These are phyloP conservation scores for Ophiostoma sp. DNA, from an alignment of 2,329 filamentous ascomycete species.

Conservation along the genomic window DNA sequence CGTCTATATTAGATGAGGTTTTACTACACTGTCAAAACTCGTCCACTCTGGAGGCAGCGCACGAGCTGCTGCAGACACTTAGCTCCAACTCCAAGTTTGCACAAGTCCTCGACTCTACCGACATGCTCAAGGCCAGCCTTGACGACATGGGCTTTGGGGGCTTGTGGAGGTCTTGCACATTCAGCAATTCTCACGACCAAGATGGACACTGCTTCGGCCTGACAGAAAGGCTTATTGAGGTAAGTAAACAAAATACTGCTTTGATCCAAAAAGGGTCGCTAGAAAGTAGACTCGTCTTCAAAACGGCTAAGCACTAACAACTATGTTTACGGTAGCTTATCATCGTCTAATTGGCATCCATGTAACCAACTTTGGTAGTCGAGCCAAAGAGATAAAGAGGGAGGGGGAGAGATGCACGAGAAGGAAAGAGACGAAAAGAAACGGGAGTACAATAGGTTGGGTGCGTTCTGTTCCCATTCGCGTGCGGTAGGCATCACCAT, in stretches of 20 bases:
- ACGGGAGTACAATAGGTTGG: not conserved
- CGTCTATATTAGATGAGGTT: slow-evolving; percentile 60
- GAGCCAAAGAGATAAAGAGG: not conserved
- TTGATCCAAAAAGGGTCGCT: not conserved
- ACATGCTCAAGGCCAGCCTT: slow-evolving; percentile 53
- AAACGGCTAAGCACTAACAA: not conserved
- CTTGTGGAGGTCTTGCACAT: slow-evolving; percentile 59
- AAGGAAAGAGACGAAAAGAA: not conserved
- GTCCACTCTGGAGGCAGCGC: slow-evolving; percentile 59
- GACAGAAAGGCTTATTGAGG: slow-evolving; percentile 63
- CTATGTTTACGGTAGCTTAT: slow-evolving; percentile 23
- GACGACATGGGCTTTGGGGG: slow-evolving; percentile 64
- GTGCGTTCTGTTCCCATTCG: not conserved
- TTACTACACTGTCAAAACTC: slow-evolving; percentile 64
- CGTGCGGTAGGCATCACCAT: not conserved
- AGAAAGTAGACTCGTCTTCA: not conserved
- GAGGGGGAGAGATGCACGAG: not conserved
- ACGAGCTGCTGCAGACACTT: slow-evolving; percentile 59
- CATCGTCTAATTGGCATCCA: slow-evolving; percentile 19
- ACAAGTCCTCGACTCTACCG: slow-evolving; percentile 48
- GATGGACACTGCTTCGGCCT: slow-evolving; percentile 55
- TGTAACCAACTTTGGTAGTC: no score
- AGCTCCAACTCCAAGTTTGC: slow-evolving; percentile 56
- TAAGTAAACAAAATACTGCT: slow-evolving; percentile 33
- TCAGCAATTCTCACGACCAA: slow-evolving; percentile 50